Percentiles rank a stretch among this genome's conserved stretches.
phyloP scores from a whole-genome alignment of 78 protist species.

The Chrysochromulina parva region DNA sequence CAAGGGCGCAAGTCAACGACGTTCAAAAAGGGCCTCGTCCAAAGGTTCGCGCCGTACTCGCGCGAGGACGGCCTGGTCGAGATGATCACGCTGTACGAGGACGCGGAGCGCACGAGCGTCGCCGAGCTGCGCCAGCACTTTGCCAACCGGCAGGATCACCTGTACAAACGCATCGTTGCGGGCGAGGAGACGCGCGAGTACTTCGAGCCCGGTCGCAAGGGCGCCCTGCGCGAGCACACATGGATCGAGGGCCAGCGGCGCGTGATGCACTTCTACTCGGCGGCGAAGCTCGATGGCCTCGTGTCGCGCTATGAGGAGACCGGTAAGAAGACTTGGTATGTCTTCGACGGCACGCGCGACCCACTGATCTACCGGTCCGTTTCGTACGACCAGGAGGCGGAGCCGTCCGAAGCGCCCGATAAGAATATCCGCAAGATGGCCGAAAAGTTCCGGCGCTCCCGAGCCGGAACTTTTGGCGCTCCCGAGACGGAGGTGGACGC shows the following conservation, averaged over 20 bases:
- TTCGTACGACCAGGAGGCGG: not conserved
- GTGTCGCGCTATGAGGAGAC: slow-evolving; percentile 19
- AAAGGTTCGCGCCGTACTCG: slow-evolving; percentile 25
- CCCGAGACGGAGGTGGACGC: not conserved
- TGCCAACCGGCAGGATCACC: slow-evolving; percentile 31
- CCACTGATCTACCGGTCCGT: slow-evolving; percentile 33
- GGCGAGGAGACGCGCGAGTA: not conserved
- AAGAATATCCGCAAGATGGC: not conserved
- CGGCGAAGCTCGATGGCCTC: slow-evolving; percentile 55
- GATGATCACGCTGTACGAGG: not conserved
- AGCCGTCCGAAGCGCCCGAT: not conserved
- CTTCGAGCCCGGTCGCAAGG: not conserved
- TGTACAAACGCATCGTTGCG: not conserved
- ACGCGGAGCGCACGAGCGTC: not conserved
- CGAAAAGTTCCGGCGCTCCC: not conserved
- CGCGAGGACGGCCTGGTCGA: slow-evolving; percentile 8
- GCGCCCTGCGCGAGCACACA: not conserved
- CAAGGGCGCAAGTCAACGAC: not conserved
- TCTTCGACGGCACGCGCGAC: not conserved
- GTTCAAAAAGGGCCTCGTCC: not conserved
- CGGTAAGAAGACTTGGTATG: not conserved
- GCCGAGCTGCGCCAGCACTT: slow-evolving; percentile 22
- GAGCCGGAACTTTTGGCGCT: no score
- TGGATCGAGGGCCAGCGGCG: not conserved
- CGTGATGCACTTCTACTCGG: slow-evolving; percentile 9